Conservation (phyloP, 495 filamentous ascomycete genomes). For the Xylaria nigripes region DNA sequence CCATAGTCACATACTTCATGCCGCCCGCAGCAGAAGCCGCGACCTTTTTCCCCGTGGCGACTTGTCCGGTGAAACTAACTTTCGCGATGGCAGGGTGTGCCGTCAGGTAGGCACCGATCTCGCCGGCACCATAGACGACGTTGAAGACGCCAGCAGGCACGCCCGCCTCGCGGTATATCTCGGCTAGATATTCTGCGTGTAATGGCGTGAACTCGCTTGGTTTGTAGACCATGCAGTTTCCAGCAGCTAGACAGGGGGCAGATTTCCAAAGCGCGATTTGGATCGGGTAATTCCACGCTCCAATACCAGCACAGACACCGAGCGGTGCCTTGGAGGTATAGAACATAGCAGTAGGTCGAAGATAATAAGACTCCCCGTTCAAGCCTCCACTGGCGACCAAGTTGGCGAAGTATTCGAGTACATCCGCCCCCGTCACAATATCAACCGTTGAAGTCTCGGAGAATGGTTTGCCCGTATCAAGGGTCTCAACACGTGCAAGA, state of each 20-base stretch:
- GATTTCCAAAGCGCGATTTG: constrained; percentile 86
- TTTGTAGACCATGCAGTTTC: constrained; percentile 84
- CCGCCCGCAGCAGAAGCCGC: constrained; percentile 58
- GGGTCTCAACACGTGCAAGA: constrained; percentile 59
- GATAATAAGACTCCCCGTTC: constrained; percentile 36
- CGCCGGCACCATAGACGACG: constrained; percentile 64
- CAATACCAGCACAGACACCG: constrained; percentile 71
- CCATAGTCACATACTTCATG: constrained; percentile 83
- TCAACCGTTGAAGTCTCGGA: constrained; percentile 70
- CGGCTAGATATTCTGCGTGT: constrained; percentile 58
- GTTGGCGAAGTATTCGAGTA: constrained; percentile 69
- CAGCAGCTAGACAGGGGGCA: constrained; percentile 70
- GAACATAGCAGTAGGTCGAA: constrained; percentile 63
- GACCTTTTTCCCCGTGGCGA: constrained; percentile 67
- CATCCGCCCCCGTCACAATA: constrained; percentile 65
- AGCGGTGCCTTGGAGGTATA: constrained; percentile 67
- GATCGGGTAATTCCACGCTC: constrained; percentile 81
- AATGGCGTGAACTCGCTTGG: constrained; percentile 73
- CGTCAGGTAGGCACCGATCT: constrained; percentile 62
- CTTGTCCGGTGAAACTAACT: constrained; percentile 79
- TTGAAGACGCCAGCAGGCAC: constrained; percentile 76
- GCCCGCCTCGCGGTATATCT: constrained; percentile 64
- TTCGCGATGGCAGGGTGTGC: constrained; percentile 62
- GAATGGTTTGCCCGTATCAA: constrained; percentile 68
- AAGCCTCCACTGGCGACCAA: constrained; percentile 55